Base-by-base conservation (phyloP, 2,329 filamentous ascomycete genomes). In the Aspergillus texensis region DNA sequence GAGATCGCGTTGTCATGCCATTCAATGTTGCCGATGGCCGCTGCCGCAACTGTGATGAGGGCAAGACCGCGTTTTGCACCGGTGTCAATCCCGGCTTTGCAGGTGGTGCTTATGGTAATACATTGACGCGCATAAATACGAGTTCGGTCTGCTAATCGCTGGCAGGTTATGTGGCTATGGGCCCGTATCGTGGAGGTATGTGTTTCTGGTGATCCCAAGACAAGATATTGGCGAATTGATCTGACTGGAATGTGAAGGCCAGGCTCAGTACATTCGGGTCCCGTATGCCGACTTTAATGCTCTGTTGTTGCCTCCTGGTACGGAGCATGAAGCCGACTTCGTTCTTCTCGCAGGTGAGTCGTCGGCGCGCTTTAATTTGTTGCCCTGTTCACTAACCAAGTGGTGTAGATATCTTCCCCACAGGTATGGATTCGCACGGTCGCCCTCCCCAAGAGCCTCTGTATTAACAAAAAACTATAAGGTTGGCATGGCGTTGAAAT, bases 261-360 rank as follows among this genome's bases (percentile, higher is more conserved):
- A 89, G 71, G 88, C 88, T 3, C 86, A 90, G 71, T 90, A 87
- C 62, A 77, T 90, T 21, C 82, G 87, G 4, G 85, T 90, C 1
- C 88, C 88, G 0, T 90, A 86, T 62, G 88, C 88, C 1, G 88
- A 90, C 70, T 89, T 89, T 77, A 90, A 90, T 64, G 85, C 85
- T 6, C 74, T 91, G 36, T 84, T 84, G 59, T 77, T 91, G 1
- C 88, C 88, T 1, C 77, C 83, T 8, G 88, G 87, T 0, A 87
- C 79, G 19, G 86, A 89, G 65, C 79, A 88, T 54, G 88, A 90
- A 71, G 80, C 83, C 0, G 88, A 72, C 55, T 71, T 72, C 46
- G 84, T 85, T 57, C 71, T 83, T 2, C 74, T 83, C 1, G 81
- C 81, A 30, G 79, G 78, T 78, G 39, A 53, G 64, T 52, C 16